A percentile compares a stretch with the other conserved stretches of the same genome.
Evolutionary conservation across 1,284 basidiomycete genomes (phyloP).

Genomic region (Gymnopus androsaceus): DNA sequence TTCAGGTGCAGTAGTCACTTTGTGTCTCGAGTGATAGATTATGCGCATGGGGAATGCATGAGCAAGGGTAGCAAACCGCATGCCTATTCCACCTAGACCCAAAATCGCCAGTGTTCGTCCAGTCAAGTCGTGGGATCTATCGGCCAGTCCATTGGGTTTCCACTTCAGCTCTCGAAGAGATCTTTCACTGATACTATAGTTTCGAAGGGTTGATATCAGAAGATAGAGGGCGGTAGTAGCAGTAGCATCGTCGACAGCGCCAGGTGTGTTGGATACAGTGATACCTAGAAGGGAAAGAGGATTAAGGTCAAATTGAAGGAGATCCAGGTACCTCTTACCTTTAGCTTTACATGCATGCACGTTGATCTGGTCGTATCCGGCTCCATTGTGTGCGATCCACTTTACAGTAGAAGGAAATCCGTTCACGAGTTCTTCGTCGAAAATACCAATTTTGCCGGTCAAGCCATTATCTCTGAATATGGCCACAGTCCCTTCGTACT

Average conservation of each 20-base stretch:
- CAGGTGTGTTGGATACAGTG: constrained; percentile 87
- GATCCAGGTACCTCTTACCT: constrained; percentile 40
- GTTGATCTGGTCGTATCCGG: constrained; percentile 88
- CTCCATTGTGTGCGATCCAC: constrained; percentile 93
- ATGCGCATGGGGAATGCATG: constrained; percentile 86
- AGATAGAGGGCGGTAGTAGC: constrained; percentile 89
- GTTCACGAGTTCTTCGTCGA: constrained; percentile 77
- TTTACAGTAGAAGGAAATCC: constrained; percentile 69
- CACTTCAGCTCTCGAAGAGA: constrained; percentile 60
- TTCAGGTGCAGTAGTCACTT: constrained; percentile 57
- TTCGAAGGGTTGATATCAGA: constrained; percentile 80
- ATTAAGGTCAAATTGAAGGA: not conserved
- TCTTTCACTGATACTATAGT: constrained; percentile 75
- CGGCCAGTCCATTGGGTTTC: constrained; percentile 52
- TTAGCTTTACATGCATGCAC: constrained; percentile 71
- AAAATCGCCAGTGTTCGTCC: constrained; percentile 83
- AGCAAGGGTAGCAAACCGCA: constrained; percentile 66
- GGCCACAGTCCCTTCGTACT: constrained; percentile 74
- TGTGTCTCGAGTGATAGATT: constrained; percentile 77
- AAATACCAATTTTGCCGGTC: constrained; percentile 68
- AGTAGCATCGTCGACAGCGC: constrained; percentile 89
- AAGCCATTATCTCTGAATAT: constrained; percentile 81
- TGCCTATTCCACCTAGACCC: constrained; percentile 89
- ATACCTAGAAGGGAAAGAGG: constrained; percentile 60
- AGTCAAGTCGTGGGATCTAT: constrained; percentile 71